These are phyloP conservation scores for Flaveria sonorensis DNA, from an alignment of 129 eudicot species.

Conservation along the genomic window DNA sequence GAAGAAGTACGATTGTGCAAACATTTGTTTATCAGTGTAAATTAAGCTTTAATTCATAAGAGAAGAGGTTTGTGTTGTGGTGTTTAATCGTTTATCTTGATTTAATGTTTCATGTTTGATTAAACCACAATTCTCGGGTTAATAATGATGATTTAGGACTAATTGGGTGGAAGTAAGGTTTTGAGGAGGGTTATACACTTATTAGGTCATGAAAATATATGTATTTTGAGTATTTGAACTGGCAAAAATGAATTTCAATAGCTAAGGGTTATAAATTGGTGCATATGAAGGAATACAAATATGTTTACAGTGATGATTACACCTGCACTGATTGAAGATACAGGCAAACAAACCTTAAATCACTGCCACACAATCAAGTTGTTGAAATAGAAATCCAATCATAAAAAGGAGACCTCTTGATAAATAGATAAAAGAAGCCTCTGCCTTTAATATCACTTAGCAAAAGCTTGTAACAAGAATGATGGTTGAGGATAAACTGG, in stretches of 20 bases:
- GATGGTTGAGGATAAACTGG: background rate
- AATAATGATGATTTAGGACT: background rate
- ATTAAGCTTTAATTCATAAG: background rate
- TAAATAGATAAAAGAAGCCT: background rate
- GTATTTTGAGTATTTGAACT: background rate
- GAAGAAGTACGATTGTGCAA: background rate
- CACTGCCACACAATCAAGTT: background rate
- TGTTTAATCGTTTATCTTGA: background rate
- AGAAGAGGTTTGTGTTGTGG: background rate
- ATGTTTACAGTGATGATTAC: background rate
- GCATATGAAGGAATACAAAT: background rate
- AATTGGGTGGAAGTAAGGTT: background rate
- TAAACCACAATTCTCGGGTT: background rate
- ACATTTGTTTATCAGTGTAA: no score
- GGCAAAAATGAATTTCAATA: background rate
- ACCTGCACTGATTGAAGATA: background rate
- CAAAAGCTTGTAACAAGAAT: background rate
- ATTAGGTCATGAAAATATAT: no score
- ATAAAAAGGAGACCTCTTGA: background rate
- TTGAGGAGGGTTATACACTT: background rate
- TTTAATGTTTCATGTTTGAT: background rate
- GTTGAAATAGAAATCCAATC: constrained; percentile 5
- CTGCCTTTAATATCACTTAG: no score
- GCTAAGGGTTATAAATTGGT: background rate
- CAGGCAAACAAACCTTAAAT: background rate